Conservation (phyloP, 2,329 filamentous ascomycete genomes). For the Hymenoscyphus repandus region DNA sequence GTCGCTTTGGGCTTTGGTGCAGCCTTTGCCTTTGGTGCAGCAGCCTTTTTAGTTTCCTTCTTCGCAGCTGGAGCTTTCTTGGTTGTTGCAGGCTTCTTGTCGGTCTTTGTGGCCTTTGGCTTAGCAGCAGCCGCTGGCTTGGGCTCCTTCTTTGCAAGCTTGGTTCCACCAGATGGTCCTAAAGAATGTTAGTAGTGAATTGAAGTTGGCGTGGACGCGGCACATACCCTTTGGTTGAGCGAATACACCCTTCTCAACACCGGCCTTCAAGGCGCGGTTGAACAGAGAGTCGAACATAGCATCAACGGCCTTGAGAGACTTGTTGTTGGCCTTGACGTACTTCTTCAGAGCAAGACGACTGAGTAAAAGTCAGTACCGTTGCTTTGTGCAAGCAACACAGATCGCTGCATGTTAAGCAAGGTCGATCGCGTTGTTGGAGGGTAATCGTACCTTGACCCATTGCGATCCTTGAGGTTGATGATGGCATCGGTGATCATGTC, state of each 20-base stretch:
- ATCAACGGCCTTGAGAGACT: slow-evolving; percentile 47
- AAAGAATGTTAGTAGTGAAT: slow-evolving; percentile 29
- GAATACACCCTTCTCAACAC: slow-evolving; percentile 65
- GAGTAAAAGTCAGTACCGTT: slow-evolving; percentile 15
- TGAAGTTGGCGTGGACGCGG: background rate
- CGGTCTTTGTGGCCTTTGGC: slow-evolving; percentile 29
- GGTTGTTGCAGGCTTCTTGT: slow-evolving; percentile 33
- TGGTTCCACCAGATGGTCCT: slow-evolving; percentile 67
- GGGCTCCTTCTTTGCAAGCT: slow-evolving; percentile 60
- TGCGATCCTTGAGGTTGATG: slow-evolving; percentile 31
- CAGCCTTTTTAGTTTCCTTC: slow-evolving; percentile 37
- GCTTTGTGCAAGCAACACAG: slow-evolving; percentile 10
- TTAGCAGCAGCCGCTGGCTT: slow-evolving; percentile 38
- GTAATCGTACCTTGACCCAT: slow-evolving; percentile 30
- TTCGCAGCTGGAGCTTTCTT: slow-evolving; percentile 34
- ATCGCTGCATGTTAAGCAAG: too few species aligned
- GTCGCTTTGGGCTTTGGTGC: too few species aligned
- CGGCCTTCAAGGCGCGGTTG: slow-evolving; percentile 63
- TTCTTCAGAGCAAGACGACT: slow-evolving; percentile 68
- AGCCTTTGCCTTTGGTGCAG: slow-evolving; percentile 48
- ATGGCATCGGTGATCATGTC: slow-evolving; percentile 33
- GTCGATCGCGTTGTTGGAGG: slow-evolving; percentile 5
- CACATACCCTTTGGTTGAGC: slow-evolving; percentile 65
- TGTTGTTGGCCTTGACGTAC: slow-evolving; percentile 69
- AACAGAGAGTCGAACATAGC: slow-evolving; percentile 61